These are phyloP conservation scores for Hirschfeldia incana DNA, from an alignment of 345 rosid species.

Conservation along the genomic window DNA sequence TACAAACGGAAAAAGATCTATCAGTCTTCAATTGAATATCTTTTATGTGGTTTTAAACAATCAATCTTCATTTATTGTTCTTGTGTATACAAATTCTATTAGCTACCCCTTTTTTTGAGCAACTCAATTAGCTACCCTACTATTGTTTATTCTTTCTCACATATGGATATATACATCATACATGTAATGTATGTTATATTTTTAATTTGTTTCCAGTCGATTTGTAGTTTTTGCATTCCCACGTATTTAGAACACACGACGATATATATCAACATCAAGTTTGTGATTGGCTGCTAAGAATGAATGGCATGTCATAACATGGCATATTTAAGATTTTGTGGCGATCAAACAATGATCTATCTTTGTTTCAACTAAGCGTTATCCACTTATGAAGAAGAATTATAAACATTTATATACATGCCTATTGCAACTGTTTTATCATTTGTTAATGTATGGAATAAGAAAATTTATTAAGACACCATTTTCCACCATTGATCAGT, in stretches of 20 bases:
- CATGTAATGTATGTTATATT: background rate
- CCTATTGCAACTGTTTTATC: too few relatives aligned
- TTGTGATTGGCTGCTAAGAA: constrained; percentile 9
- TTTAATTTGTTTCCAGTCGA: background rate
- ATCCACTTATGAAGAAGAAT: too few relatives aligned
- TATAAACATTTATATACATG: background rate
- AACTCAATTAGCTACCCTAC: too few relatives aligned
- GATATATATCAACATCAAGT: constrained; percentile 26
- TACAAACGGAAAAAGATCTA: background rate
- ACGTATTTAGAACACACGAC: background rate
- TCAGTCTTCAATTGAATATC: background rate
- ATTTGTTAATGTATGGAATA: background rate
- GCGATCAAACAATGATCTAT: background rate
- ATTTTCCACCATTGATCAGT: background rate
- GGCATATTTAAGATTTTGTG: constrained; percentile 17
- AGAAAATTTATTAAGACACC: background rate
- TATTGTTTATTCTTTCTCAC: background rate
- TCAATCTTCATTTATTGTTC: background rate
- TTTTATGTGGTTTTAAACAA: background rate
- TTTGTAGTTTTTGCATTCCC: constrained; percentile 10
- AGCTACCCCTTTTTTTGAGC: background rate
- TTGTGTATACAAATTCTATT: background rate
- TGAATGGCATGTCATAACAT: constrained; percentile 16
- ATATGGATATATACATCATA: background rate
- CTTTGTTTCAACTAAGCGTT: background rate